Conservation (phyloP, 169 alveolate genomes). For the Cryptosporidium sp. region DNA sequence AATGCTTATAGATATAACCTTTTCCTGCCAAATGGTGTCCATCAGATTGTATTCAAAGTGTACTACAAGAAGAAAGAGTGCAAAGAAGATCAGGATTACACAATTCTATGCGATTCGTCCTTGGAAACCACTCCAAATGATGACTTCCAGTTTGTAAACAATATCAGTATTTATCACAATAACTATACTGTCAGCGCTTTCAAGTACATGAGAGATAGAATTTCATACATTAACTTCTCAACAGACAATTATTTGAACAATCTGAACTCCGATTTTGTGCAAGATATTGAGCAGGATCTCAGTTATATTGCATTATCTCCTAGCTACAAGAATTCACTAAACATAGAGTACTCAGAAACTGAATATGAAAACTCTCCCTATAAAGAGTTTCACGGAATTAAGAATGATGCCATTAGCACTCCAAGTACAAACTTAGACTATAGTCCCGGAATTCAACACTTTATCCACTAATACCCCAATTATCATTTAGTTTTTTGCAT, state of each 20-base stretch:
- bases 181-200: conserved; percentile 35
- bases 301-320: conserved; percentile 50
- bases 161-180: background rate
- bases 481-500: background rate
- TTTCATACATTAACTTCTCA: background rate
- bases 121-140: conserved; percentile 40
- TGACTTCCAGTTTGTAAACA: conserved; percentile 42
- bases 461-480: conserved; percentile 13
- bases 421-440: conserved; percentile 60
- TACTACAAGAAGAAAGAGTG: background rate
- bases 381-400: background rate
- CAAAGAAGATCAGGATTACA: background rate
- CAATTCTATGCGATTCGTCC: conserved; percentile 41
- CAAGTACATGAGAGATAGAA: conserved; percentile 28
- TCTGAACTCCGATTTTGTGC: background rate
- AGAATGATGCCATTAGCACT: conserved; percentile 16
- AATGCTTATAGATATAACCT: conserved; percentile 19
- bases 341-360: background rate
- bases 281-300: conserved; percentile 2
- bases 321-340: conserved; percentile 5
- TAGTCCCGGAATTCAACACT: conserved; percentile 12
- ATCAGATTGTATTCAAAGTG: conserved; percentile 47
- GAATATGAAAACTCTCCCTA: conserved; percentile 1
- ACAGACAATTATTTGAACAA: background rate
- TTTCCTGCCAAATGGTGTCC: conserved; percentile 36